Base-by-base conservation (phyloP, 116 monocot genomes). In the Cymodocea nodosa region DNA sequence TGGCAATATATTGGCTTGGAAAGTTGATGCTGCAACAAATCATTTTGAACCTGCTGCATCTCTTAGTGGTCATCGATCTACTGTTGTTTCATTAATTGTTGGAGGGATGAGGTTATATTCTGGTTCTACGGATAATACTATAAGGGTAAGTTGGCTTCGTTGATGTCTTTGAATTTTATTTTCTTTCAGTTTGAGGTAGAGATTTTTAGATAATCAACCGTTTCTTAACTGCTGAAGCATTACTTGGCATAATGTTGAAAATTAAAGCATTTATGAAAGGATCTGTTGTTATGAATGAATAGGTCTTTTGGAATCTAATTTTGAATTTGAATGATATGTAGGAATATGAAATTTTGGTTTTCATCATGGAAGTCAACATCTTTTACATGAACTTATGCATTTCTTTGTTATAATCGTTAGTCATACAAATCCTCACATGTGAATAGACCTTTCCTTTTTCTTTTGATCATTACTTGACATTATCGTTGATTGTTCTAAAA, bases 21-120 rank as follows among this genome's bases (percentile, higher is more conserved):
- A 76, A 35, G 85, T 81, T 58, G 85, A 71, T 72, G 79, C 71
- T 13, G 74, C 52, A 4, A 71, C 61, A 20, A 87, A 85, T 63
- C 75, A 73, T 70, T 95, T 95, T 70, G 85, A 95, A 35, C 95
- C 90, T 5, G 87, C 84, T n/a, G 87, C 95, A 50, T 84, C 83
- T 74, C 90, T 95, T 71, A 72, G 20, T 54, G 89, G 90, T 12
- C 95, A 95, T 76, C 58, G 64, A 57, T 80, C 79, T 66, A 74
- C 85, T 50, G 95, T 95, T 16, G 79, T 95, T 65, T 83, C 90
- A 25, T 70, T 95, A 62, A 83, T 90, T 76, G 80, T 87, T 22
- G 87, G 87, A 68, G 84, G 60, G 14, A 75, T 64, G 74, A 74
- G 78, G 68, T 75, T 95, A 7, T 95, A 95, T 59, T 95, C 95